phyloP scores from a whole-genome alignment of 306 rosid species.

The Clitoria ternatea region DNA sequence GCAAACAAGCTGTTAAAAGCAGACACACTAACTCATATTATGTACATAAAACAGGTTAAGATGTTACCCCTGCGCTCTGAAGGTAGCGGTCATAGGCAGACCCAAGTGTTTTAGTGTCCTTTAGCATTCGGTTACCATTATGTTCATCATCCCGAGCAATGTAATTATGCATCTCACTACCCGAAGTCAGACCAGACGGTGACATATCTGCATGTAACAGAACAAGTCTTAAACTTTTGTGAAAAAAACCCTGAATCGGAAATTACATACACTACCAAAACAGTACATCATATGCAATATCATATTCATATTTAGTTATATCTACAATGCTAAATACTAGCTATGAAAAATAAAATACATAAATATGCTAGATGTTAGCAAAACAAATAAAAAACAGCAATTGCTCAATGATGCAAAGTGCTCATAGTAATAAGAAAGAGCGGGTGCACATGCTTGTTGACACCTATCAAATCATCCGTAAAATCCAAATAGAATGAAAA shows the following conservation, averaged over 20 bases:
- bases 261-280: not conserved
- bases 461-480: not conserved
- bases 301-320: not conserved
- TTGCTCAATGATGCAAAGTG: not conserved
- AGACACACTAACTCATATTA: not conserved
- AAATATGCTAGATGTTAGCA: not conserved
- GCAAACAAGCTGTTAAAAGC: constrained; percentile 22
- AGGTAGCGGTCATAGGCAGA: constrained; percentile 88
- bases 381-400: not conserved
- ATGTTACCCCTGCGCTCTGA: constrained; percentile 66
- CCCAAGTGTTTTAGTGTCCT: constrained; percentile 59
- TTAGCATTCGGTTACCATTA: constrained; percentile 42
- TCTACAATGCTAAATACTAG: not conserved
- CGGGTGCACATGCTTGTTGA: not conserved
- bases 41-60: constrained; percentile 19
- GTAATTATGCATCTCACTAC: constrained; percentile 62
- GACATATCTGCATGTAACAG: constrained; percentile 41
- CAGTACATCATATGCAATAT: not conserved
- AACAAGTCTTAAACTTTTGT: constrained; percentile 1
- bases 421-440: not conserved
- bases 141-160: constrained; percentile 45
- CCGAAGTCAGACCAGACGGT: constrained; percentile 49
- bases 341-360: not conserved
- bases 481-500: not conserved
- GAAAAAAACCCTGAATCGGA: not conserved